Evolutionary conservation across 257 asterid genomes (phyloP).

Genomic region (Cruciata laevipes): DNA sequence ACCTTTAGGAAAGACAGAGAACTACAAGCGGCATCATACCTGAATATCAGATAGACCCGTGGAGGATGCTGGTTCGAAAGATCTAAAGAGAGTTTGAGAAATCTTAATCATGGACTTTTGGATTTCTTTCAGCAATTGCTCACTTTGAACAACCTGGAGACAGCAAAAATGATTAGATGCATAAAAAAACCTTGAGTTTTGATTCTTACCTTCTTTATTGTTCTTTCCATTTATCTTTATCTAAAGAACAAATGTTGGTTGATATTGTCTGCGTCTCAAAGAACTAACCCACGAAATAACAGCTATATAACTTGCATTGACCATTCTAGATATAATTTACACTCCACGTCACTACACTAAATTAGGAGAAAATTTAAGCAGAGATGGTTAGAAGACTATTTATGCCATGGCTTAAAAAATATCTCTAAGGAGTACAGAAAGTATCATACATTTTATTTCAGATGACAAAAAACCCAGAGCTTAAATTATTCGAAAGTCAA

Average conservation of each 20-base stretch:
- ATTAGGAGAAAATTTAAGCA: background rate
- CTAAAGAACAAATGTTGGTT: background rate
- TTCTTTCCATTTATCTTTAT: background rate
- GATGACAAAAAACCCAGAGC: background rate
- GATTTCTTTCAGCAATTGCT: conserved; percentile 54
- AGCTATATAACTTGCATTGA: background rate
- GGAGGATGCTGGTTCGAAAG: conserved; percentile 39
- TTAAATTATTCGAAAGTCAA: background rate
- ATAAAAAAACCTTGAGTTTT: background rate
- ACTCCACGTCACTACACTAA: conserved; percentile 5
- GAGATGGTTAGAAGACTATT: background rate
- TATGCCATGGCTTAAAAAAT: background rate
- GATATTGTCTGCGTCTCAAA: background rate
- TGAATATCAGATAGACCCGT: conserved; percentile 37
- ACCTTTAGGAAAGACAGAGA: background rate
- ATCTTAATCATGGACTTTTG: conserved; percentile 47
- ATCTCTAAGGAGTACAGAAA: background rate
- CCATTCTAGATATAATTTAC: background rate
- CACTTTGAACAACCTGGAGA: conserved; percentile 62
- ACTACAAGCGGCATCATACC: conserved; percentile 30
- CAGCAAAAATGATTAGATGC: background rate
- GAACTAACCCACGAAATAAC: background rate
- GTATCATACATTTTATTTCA: background rate
- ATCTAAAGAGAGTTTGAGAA: conserved; percentile 37
- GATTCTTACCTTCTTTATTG: background rate